phyloP scores from a whole-genome alignment of 108 stramenopile species.

The Aurantiochytrium sp. region DNA sequence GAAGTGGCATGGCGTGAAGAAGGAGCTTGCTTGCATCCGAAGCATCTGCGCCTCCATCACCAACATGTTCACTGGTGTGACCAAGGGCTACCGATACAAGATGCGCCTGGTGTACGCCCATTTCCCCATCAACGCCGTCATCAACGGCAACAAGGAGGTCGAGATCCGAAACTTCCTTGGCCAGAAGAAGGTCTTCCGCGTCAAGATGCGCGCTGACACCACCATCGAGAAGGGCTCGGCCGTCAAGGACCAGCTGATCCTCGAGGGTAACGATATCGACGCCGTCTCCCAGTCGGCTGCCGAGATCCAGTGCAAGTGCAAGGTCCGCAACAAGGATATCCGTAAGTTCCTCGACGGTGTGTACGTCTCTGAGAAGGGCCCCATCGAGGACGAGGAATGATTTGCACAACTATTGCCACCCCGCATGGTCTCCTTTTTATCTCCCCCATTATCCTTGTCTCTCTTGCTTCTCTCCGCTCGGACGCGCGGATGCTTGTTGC shows the following conservation, averaged over 20 bases:
- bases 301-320: slow-evolving; percentile 89
- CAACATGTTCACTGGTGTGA: slow-evolving; percentile 98
- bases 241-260: slow-evolving; percentile 97
- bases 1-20: slow-evolving; percentile 95
- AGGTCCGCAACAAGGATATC: slow-evolving; percentile 97
- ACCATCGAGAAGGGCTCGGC: slow-evolving; percentile 79
- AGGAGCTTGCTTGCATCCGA: slow-evolving; percentile 92
- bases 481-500: not conserved
- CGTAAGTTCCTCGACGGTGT: slow-evolving; percentile 99
- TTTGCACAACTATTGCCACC: slow-evolving; percentile 1
- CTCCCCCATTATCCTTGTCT: not conserved
- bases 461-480: not conserved
- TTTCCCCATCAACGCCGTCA: slow-evolving; percentile 97
- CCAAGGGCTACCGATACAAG: slow-evolving; percentile 96
- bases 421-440: not conserved
- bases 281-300: slow-evolving; percentile 89
- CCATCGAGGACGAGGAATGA: slow-evolving; percentile 53
- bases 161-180: slow-evolving; percentile 99
- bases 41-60: slow-evolving; percentile 97
- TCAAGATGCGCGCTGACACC: slow-evolving; percentile 82
- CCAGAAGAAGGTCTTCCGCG: slow-evolving; percentile 90
- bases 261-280: slow-evolving; percentile 92
- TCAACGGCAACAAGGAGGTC: slow-evolving; percentile 56
- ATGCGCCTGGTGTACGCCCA: slow-evolving; percentile 99
- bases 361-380: slow-evolving; percentile 93